Evolutionary conservation across 1,284 basidiomycete genomes (phyloP), one percentile per base, ranked within the genome.

Genomic region (Limonomyces culmigenus): DNA sequence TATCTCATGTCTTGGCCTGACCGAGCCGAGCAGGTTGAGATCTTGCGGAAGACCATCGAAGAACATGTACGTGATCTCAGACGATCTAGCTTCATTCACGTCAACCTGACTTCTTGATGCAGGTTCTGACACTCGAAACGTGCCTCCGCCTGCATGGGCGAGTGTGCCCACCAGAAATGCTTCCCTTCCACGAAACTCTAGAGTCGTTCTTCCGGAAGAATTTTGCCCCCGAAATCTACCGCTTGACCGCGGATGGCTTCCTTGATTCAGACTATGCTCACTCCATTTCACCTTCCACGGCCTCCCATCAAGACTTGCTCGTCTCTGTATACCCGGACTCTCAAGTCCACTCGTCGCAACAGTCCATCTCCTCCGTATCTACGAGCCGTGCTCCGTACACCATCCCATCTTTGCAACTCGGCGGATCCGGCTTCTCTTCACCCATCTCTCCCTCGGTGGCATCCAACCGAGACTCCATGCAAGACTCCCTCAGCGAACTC

Each of bases 181-280:
- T 80, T 34, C 71, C 78, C 2, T 96, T 97, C 67, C 91, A 97
- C 50, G 77, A 81, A 41, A 91, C 87, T 0, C 62, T 97, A 33
- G 78, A 85, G 53, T 76, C 73, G 47, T 79, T 95, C 56, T 96
- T 91, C 64, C 68, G 67, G 39, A 87, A 85, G 55, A 89, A 89
- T 48, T 96, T 91, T 57, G 58, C 74, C 1, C 86, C 89, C 17
- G 92, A 97, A 54, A 84, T 95, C 29, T 65, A 65, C 34, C 68
- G 77, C 4, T 54, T 86, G 31, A 65, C 64, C 0, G 59, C 74
- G n/a, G 60, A 62, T 36, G 45, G 42, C 19, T 14, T 41, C 3
- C 23, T 14, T 25, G 42, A 46, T 5, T 29, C 36, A 14, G 38
- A 40, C 10, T 44, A 40, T 16, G 37, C 45, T 18, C 31, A 34